Evolutionary conservation across 2,329 filamentous ascomycete genomes (phyloP).

Genomic region (Aspergillus udagawae): DNA sequence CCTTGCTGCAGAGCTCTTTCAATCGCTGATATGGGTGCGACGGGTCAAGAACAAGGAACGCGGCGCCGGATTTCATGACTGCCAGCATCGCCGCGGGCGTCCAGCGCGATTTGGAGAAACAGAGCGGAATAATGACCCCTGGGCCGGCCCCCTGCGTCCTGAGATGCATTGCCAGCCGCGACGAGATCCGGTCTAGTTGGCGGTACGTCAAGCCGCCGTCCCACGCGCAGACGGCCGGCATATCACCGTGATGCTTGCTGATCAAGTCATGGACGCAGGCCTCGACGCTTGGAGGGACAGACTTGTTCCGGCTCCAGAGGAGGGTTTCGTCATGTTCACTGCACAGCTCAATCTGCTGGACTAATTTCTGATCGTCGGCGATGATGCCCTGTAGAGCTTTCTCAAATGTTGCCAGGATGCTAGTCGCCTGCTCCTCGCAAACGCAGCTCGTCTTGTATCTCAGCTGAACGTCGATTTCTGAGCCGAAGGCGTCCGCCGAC

Average conservation of each 20-base stretch:
- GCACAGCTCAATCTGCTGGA: neutral
- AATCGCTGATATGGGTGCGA: neutral
- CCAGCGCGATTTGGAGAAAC: neutral
- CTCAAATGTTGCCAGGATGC: neutral
- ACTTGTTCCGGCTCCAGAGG: neutral
- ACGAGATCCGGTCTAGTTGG: neutral
- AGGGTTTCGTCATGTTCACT: neutral
- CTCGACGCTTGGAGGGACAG: neutral
- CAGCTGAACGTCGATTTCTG: neutral
- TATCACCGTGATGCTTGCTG: neutral
- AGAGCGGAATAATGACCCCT: neutral
- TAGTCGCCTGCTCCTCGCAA: neutral
- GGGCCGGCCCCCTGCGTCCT: neutral
- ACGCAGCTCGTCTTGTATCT: neutral
- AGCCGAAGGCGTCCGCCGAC: neutral
- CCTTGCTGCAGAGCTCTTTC: neutral
- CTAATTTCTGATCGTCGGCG: neutral
- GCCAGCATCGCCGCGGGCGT: neutral
- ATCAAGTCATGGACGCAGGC: neutral
- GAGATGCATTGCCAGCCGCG: neutral
- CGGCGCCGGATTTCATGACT: neutral
- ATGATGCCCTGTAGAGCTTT: neutral
- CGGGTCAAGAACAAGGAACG: conserved; percentile 1
- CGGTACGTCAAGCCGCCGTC: neutral
- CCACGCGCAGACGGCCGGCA: neutral